A percentile compares a stretch with the other conserved stretches of the same genome.
These are phyloP conservation scores for Fusarium euwallaceae DNA, from an alignment of 2,329 filamentous ascomycete genomes.

Conservation along the genomic window DNA sequence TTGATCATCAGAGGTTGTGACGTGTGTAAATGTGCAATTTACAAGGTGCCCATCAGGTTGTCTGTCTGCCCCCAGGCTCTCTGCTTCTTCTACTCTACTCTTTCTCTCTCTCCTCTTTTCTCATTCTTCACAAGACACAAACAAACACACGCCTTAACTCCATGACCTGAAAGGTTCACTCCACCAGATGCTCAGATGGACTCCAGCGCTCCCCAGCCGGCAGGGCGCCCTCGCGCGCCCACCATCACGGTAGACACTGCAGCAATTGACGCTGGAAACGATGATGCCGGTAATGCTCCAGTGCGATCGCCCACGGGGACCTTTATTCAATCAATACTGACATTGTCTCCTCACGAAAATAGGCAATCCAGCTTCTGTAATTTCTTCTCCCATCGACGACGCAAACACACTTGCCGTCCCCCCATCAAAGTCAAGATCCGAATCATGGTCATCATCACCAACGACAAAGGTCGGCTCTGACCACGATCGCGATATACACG, in stretches of 20 bases:
- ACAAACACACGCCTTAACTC: background rate
- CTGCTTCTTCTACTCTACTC: background rate
- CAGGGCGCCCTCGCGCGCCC: constrained; percentile 31
- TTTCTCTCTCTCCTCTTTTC: constrained; percentile 6
- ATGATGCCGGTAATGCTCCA: constrained; percentile 38
- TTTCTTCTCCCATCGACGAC: constrained; percentile 32
- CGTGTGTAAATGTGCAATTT: background rate
- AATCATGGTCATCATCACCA: constrained; percentile 36
- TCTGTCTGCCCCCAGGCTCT: background rate
- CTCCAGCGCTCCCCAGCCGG: constrained; percentile 14
- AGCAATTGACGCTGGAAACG: constrained; percentile 32
- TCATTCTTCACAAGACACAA: background rate
- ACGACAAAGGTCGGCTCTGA: constrained; percentile 40
- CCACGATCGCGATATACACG: constrained; percentile 31
- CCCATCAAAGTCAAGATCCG: constrained; percentile 20
- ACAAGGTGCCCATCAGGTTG: background rate
- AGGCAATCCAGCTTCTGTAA: constrained; percentile 27
- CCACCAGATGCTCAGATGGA: constrained; percentile 27
- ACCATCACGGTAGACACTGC: constrained; percentile 41
- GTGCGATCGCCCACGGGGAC: constrained; percentile 23
- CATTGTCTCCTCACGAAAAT: background rate
- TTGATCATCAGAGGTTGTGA: background rate
- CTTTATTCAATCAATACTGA: background rate
- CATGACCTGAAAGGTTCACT: constrained; percentile 2
- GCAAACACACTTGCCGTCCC: constrained; percentile 36